Evolutionary conservation across 352 stramenopile species (phyloP).

Genomic region (Globisporangium echinulatum): DNA sequence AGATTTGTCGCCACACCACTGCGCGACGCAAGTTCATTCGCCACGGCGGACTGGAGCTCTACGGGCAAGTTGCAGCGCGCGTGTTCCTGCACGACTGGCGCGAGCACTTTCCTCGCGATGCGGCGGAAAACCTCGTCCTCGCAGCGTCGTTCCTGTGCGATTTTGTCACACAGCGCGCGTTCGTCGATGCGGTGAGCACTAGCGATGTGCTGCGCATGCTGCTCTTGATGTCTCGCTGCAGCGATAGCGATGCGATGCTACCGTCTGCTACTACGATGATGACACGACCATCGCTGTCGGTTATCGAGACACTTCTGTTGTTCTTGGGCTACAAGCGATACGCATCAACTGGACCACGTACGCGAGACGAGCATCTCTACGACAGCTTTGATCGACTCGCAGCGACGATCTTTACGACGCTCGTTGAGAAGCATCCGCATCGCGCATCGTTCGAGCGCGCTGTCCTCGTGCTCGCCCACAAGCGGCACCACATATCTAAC

Average conservation of each 20-base stretch:
- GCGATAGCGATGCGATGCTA: neutral
- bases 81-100: constrained; percentile 4
- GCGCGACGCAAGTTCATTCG: constrained; percentile 19
- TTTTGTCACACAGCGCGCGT: neutral
- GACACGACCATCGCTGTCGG: neutral
- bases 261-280: neutral
- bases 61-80: constrained; percentile 17
- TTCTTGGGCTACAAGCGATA: constrained; percentile 1
- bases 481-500: neutral
- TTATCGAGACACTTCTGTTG: constrained; percentile 4
- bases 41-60: constrained; percentile 18
- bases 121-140: constrained; percentile 23
- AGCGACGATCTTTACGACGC: constrained; percentile 9
- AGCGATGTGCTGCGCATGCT: constrained; percentile 5
- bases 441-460: constrained; percentile 9
- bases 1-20: constrained; percentile 15
- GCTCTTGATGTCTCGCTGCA: neutral
- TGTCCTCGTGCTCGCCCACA: constrained; percentile 1
- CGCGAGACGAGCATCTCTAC: neutral
- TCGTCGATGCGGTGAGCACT: constrained; percentile 4
- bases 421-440: constrained; percentile 20
- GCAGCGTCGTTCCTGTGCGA: constrained; percentile 24
- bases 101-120: neutral
- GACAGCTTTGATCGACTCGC: constrained; percentile 22
- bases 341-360: neutral